Evolutionary conservation across 768 basidiomycete genomes (phyloP), one percentile per base, ranked within the genome.

Genomic region (Russula foetens): DNA sequence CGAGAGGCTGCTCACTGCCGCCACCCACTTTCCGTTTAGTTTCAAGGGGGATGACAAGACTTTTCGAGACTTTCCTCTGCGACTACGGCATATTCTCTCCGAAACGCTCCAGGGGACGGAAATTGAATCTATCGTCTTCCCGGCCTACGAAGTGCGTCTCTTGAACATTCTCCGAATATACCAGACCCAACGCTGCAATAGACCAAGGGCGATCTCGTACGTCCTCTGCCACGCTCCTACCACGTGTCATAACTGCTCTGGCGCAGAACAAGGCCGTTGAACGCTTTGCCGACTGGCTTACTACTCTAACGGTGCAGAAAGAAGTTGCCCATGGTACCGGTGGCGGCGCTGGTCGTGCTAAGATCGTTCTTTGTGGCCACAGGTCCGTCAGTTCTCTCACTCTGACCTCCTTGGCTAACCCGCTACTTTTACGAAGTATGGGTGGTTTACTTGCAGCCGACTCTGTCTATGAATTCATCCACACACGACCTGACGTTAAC

Each of bases 281-380:
- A 31, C 82, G 83, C 8, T 95, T 97, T 71, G 84, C 91, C 8
- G 93, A 96, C 69, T 97, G 94, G 95, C 81, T 97, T 45, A 88
- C 91, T 0, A 88, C 84, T n/a, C 73, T 91, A 23, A 90, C 88
- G 5, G 88, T 96, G n/a, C 81, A 90, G 70, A 82, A 81, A 62
- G 94, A 96, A 71, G 87, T 86, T 23, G 83, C 84, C 14, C 78
- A 84, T 52, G 89, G 90, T 5, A 81, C 84, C 8, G 77, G 83
- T 51, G 90, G 90, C 4, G 91, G 91, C 9, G 86, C 81, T 46
- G 82, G 82, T 31, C 76, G 74, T 53, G 86, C 86, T 0, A 90
- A 84, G 70, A 81, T 96, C 51, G 87, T 94, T 4, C 77, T 97
- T 7, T 94, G 93, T 69, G 93, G 93, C 5, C 94, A 97, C 69